Percentiles rank a stretch among this genome's conserved stretches.
Conservation (phyloP, 495 filamentous ascomycete species). For the Penicillium daleae region DNA sequence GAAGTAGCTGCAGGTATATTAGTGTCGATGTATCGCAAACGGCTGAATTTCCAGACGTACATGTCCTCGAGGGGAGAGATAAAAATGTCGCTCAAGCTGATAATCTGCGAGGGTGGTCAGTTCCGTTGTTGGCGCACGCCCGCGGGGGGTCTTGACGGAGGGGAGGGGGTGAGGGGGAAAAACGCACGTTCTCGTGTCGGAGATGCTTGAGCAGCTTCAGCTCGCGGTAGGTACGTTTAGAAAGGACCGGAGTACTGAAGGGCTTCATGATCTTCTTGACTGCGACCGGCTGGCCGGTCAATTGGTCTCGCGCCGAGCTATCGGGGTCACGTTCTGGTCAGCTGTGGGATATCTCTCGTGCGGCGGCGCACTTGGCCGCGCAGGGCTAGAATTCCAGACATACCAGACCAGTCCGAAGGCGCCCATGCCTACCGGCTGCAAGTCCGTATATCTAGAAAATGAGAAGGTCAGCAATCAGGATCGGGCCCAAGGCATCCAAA, state of each 20-base stretch:
- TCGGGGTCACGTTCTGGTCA: constrained; percentile 20
- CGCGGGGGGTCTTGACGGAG: not conserved
- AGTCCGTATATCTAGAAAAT: constrained; percentile 83
- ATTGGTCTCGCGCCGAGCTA: constrained; percentile 96
- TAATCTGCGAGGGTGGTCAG: constrained; percentile 65
- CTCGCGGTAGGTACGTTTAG: constrained; percentile 96
- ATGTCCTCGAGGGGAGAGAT: constrained; percentile 99
- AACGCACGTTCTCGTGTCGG: constrained; percentile 88
- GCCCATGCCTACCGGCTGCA: constrained; percentile 98
- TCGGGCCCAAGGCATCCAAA: not conserved
- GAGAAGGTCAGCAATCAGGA: constrained; percentile 18
- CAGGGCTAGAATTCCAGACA: constrained; percentile 33
- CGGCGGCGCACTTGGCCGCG: constrained; percentile 9
- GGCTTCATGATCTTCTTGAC: constrained; percentile 99
- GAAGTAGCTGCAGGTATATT: constrained; percentile 70
- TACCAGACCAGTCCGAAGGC: constrained; percentile 99
- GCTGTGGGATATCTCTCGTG: constrained; percentile 9
- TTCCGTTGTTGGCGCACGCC: not conserved
- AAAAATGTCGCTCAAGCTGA: constrained; percentile 98
- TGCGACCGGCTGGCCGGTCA: constrained; percentile 91
- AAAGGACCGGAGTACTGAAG: constrained; percentile 95
- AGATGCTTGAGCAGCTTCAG: constrained; percentile 97
- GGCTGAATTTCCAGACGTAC: constrained; percentile 55
- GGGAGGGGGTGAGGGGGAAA: not conserved
- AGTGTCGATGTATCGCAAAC: constrained; percentile 32